A percentile compares a stretch with the other conserved stretches of the same genome.
Evolutionary conservation across 2,329 filamentous ascomycete species (phyloP).

Genomic region (Trichoderma koningiopsis): DNA sequence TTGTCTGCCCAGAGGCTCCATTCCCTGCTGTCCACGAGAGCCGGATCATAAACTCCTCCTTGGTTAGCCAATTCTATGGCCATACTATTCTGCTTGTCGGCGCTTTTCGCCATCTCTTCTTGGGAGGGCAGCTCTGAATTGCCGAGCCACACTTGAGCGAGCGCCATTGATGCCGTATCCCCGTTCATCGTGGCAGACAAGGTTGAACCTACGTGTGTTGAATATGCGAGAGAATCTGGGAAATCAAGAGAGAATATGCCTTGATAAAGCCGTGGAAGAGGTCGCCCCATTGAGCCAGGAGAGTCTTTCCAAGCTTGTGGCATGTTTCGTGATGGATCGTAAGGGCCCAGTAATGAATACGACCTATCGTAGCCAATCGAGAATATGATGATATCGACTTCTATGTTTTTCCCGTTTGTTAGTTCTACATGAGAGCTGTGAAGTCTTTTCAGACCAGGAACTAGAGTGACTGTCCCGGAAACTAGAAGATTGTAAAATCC

Average conservation of each 20-base stretch:
- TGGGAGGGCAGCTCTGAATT: slow-evolving; percentile 37
- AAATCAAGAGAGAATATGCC: slow-evolving; percentile 47
- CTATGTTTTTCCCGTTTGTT: slow-evolving; percentile 34
- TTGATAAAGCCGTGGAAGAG: slow-evolving; percentile 44
- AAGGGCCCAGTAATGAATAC: slow-evolving; percentile 31
- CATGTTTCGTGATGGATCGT: slow-evolving; percentile 31
- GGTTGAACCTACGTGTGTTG: slow-evolving; percentile 25
- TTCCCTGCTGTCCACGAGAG: slow-evolving; percentile 28
- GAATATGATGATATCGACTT: slow-evolving; percentile 40
- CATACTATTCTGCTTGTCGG: slow-evolving; percentile 29
- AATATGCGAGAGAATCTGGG: slow-evolving; percentile 46
- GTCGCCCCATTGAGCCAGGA: slow-evolving; percentile 30
- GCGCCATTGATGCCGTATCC: slow-evolving; percentile 38
- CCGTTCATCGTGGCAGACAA: slow-evolving; percentile 30
- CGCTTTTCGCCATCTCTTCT: slow-evolving; percentile 38
- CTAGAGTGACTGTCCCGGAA: slow-evolving; percentile 41
- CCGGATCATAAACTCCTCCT: slow-evolving; percentile 30
- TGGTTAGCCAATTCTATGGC: slow-evolving; percentile 21
- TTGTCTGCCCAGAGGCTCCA: slow-evolving; percentile 34
- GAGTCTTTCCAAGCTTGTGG: slow-evolving; percentile 29
- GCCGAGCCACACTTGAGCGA: slow-evolving; percentile 34
- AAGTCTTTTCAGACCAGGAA: slow-evolving; percentile 34
- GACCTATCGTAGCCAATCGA: slow-evolving; percentile 42
- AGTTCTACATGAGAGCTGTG: slow-evolving; percentile 35
- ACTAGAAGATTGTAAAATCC: slow-evolving; percentile 39